Evolutionary conservation across 352 stramenopile species (phyloP).

Genomic region (Pythium pyrilobum): DNA sequence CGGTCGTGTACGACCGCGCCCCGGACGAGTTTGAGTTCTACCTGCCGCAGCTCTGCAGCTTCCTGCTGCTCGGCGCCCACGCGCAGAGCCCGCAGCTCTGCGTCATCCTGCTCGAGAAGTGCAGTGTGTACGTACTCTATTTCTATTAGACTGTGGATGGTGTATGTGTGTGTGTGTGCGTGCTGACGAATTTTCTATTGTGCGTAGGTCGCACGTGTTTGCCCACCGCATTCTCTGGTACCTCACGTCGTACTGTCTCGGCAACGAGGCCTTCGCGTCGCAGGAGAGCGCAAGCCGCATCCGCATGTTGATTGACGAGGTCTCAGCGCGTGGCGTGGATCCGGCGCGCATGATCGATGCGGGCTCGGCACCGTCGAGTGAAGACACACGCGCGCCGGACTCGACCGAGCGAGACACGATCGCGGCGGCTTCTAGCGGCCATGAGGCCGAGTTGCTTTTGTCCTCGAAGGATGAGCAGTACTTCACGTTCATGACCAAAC

Average conservation of each 20-base stretch:
- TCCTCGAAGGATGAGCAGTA: constrained; percentile 58
- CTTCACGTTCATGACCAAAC: constrained; percentile 47
- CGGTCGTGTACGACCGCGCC: constrained; percentile 43
- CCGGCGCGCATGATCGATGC: constrained; percentile 43
- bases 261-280: constrained; percentile 50
- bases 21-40: constrained; percentile 80
- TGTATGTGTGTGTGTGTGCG: background rate
- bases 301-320: constrained; percentile 77
- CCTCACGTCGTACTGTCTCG: constrained; percentile 69
- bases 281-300: constrained; percentile 52
- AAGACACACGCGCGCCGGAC: background rate
- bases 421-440: background rate
- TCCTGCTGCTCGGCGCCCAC: constrained; percentile 69
- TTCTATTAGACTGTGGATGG: background rate
- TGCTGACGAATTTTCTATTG: background rate
- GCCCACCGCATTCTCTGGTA: constrained; percentile 86
- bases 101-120: constrained; percentile 71
- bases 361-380: constrained; percentile 1
- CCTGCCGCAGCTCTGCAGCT: constrained; percentile 77
- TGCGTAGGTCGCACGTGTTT: constrained; percentile 70
- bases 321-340: constrained; percentile 44
- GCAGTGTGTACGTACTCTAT: constrained; percentile 39
- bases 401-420: background rate
- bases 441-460: constrained; percentile 53
- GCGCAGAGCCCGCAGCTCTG: constrained; percentile 57